phyloP scores from a whole-genome alignment of 2,329 filamentous ascomycete genomes.

The Ustilaginoidea virens region DNA sequence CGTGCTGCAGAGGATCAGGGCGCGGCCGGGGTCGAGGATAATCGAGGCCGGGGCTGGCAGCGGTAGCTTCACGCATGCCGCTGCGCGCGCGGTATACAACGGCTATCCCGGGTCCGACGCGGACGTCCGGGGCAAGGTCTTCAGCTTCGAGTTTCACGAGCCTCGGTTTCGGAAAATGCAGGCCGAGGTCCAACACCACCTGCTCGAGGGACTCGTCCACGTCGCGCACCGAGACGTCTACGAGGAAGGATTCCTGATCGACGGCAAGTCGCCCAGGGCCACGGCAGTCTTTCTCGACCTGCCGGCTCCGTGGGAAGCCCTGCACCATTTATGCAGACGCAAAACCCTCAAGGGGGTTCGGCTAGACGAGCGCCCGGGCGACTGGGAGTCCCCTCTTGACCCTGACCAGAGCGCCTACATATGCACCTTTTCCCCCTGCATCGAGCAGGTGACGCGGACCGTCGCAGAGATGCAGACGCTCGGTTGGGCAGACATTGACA shows the following conservation, averaged over 20 bases:
- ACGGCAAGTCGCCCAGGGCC: slow-evolving; percentile 43
- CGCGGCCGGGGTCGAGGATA: slow-evolving; percentile 53
- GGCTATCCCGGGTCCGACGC: slow-evolving; percentile 39
- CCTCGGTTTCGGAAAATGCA: slow-evolving; percentile 54
- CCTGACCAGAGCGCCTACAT: slow-evolving; percentile 58
- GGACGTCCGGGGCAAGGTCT: slow-evolving; percentile 50
- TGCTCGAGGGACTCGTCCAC: slow-evolving; percentile 47
- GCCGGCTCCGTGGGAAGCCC: slow-evolving; percentile 65
- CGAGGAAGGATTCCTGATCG: slow-evolving; percentile 52
- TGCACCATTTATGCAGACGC: slow-evolving; percentile 55
- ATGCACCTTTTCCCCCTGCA: slow-evolving; percentile 92
- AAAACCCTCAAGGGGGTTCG: slow-evolving; percentile 11
- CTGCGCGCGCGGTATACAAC: slow-evolving; percentile 60
- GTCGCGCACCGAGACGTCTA: slow-evolving; percentile 72
- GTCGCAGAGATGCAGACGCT: slow-evolving; percentile 64
- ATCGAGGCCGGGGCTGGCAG: slow-evolving; percentile 75
- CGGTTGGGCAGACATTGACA: slow-evolving; percentile 84
- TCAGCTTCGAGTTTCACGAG: slow-evolving; percentile 71
- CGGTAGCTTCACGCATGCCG: slow-evolving; percentile 71
- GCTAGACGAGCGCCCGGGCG: slow-evolving; percentile 9
- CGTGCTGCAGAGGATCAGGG: slow-evolving; percentile 60
- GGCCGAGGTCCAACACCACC: slow-evolving; percentile 54
- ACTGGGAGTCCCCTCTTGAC: slow-evolving; percentile 49
- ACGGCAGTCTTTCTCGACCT: slow-evolving; percentile 66
- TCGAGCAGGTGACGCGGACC: slow-evolving; percentile 86